phyloP scores from a whole-genome alignment of 768 basidiomycete genomes.

The Cystofilobasidium ferigula region DNA sequence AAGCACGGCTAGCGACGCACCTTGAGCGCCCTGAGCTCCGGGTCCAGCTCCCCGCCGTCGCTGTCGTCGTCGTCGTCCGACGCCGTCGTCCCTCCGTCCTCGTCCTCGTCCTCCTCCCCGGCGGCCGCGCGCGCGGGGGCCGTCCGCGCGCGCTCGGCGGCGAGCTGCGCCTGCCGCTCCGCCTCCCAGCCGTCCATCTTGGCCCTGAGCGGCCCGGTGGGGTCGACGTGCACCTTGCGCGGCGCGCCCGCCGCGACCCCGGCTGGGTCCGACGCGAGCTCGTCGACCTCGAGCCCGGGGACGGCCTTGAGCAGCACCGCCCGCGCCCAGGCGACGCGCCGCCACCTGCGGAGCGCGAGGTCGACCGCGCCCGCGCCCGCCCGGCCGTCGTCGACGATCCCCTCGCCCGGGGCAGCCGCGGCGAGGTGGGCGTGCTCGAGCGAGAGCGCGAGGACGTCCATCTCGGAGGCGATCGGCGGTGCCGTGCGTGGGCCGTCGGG shows the following conservation, averaged over 20 bases:
- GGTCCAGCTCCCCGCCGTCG: slow-evolving; percentile 43
- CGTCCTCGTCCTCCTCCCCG: slow-evolving; percentile 30
- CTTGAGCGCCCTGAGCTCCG: slow-evolving; percentile 60
- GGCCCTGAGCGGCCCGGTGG: slow-evolving; percentile 52
- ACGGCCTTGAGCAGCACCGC: slow-evolving; percentile 58
- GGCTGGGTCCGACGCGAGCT: no score
- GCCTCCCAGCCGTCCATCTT: slow-evolving; percentile 49
- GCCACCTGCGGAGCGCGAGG: slow-evolving; percentile 54
- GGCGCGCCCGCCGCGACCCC: slow-evolving; percentile 47
- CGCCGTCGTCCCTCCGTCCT: no score
- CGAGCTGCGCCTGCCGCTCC: slow-evolving; percentile 40
- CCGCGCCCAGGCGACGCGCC: slow-evolving; percentile 57
- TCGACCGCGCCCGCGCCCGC: slow-evolving; percentile 46
- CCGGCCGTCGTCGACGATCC: slow-evolving; percentile 68
- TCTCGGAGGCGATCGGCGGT: slow-evolving; percentile 44
- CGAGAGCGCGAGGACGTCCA: slow-evolving; percentile 57
- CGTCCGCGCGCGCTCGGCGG: slow-evolving; percentile 1
- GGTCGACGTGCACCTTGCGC: slow-evolving; percentile 45
- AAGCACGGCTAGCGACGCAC: slow-evolving; percentile 40
- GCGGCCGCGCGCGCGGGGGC: slow-evolving; percentile 31
- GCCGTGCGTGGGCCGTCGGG: slow-evolving; percentile 26
- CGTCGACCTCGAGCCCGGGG: slow-evolving; percentile 55
- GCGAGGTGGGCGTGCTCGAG: no score
- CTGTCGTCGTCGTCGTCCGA: slow-evolving; percentile 39
- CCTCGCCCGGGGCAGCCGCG: slow-evolving; percentile 51